These are phyloP conservation scores for Macroventuria anomochaeta DNA, from an alignment of 2,329 filamentous ascomycete genomes.

Conservation along the genomic window DNA sequence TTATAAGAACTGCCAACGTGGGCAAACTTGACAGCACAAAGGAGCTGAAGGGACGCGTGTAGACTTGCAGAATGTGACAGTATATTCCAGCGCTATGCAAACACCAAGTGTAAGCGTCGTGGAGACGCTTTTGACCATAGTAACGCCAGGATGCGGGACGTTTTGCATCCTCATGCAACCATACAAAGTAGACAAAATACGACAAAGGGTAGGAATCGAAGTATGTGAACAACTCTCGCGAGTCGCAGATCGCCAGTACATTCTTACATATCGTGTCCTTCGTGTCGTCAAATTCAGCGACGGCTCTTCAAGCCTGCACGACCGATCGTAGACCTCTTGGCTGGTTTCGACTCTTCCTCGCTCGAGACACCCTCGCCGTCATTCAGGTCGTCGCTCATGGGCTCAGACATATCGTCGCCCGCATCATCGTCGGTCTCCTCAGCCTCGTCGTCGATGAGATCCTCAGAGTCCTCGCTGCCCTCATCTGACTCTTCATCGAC, in stretches of 20 bases:
- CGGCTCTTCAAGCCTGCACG: conserved; percentile 41
- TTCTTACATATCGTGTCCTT: conserved; percentile 16
- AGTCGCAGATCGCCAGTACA: conserved; percentile 12
- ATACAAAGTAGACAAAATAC: conserved; percentile 6
- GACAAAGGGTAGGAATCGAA: conserved; percentile 5
- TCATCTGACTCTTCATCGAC: conserved; percentile 54
- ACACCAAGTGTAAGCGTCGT: conserved; percentile 15
- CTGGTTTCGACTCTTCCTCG: conserved; percentile 50
- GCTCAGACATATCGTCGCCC: conserved; percentile 56
- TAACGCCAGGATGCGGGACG: conserved; percentile 15
- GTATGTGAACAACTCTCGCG: conserved; percentile 3
- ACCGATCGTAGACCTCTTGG: conserved; percentile 42
- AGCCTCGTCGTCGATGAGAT: conserved; percentile 59
- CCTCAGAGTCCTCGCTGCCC: conserved; percentile 64
- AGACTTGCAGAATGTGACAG: conserved; percentile 10
- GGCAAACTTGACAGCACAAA: conserved; percentile 4
- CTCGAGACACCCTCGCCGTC: conserved; percentile 53
- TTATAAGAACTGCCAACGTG: not conserved
- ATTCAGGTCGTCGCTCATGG: conserved; percentile 55
- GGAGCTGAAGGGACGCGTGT: not conserved
- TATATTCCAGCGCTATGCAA: conserved; percentile 21
- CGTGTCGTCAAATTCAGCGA: conserved; percentile 22
- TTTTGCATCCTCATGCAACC: conserved; percentile 8
- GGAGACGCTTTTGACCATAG: conserved; percentile 15
- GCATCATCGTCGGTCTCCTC: conserved; percentile 56